phyloP scores from a whole-genome alignment of 192 early-diverging fungal genomes.

The Rhizophagus clarus region DNA sequence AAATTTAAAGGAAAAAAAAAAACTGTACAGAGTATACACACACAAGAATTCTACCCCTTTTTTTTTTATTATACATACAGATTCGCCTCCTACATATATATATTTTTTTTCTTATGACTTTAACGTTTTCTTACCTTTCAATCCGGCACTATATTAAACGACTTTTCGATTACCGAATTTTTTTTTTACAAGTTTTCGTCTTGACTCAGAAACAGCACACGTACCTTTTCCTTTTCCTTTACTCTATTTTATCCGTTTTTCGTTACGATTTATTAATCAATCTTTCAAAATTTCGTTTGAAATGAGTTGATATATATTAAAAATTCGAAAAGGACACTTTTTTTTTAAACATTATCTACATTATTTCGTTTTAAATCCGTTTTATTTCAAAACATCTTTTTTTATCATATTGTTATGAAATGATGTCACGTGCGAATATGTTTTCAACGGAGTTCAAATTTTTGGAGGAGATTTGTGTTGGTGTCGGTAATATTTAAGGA shows the following conservation, averaged over 20 bases:
- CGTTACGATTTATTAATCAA: background rate
- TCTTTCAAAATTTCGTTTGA: background rate
- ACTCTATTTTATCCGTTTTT: too few relatives aligned
- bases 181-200: background rate
- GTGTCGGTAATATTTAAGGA: background rate
- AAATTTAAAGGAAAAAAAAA: background rate
- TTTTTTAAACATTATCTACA: background rate
- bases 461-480: background rate
- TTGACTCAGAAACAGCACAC: slow-evolving; percentile 21
- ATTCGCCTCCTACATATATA: background rate
- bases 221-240: background rate
- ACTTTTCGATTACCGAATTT: background rate
- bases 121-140: background rate
- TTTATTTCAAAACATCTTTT: background rate
- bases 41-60: background rate
- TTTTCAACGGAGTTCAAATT: background rate
- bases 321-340: background rate
- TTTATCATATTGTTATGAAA: background rate
- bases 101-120: background rate
- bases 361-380: background rate
- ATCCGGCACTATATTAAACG: background rate
- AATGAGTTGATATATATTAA: background rate
- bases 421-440: background rate
- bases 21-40: background rate
- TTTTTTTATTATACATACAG: background rate